Base-by-base conservation (phyloP, 2,329 filamentous ascomycete species). In the Diaporthe nobilis region DNA sequence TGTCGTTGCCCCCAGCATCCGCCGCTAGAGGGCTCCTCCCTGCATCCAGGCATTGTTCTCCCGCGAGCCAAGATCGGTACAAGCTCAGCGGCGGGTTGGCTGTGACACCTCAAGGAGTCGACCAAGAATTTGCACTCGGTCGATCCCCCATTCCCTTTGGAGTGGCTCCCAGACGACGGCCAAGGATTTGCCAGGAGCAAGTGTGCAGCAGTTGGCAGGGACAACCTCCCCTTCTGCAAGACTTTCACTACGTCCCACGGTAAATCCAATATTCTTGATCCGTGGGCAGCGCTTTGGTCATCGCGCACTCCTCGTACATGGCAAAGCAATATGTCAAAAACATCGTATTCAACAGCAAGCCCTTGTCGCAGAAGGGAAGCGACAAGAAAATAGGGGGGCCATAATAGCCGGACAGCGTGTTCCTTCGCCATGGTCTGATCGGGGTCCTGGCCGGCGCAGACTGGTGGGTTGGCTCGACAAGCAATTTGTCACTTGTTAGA, bases 341-440 rank as follows among this genome's bases (percentile, higher is more conserved):
- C 25, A n/a, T 10, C 17, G 12, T 20, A n/a, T 20, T 55, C 49
- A 55, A 49, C 49, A 17, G 34, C n/a, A 15, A 17, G n/a, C 13
- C 31, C 28, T 67, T 39, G 31, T 28, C n/a, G 22, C 25, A 20
- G 25, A 67, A 49, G 7, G 49, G 47, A 13, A 42, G 20, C 20
- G 65, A 53, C 7, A 51, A 9, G 42, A 53, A 55, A 9, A 39
- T 7, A 8, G n/a, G 65, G 42, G 34, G 17, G 34, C 31, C 39
- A 39, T n/a, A 37, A 49, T 31, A 57, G 55, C 75, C 47, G 74
- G 75, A 71, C 37, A 75, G 67, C 58, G 47, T 76, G 42, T 28
- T 72, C 39, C 17, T 44, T 55, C 53, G 42, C 44, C 58, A 68
- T 34, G 57, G 65, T 25, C 65, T n/a, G 71, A 34, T 49, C 55